These are phyloP conservation scores for Arthrobotrys conoides DNA, from an alignment of 2,329 filamentous ascomycete species.

Conservation along the genomic window DNA sequence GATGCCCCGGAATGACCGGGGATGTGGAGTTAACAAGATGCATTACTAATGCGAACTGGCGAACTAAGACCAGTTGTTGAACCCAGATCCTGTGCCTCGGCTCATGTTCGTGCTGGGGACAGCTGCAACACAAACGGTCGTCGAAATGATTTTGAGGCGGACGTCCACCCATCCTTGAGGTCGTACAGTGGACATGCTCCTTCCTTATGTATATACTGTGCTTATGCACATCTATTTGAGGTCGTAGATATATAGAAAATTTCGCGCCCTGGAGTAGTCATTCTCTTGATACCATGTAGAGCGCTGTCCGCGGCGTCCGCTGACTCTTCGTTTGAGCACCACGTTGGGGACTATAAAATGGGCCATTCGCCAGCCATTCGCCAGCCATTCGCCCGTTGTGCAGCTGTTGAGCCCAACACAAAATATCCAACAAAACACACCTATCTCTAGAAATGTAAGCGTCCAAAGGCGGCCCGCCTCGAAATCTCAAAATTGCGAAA, in stretches of 20 bases:
- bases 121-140: slow-evolving; percentile 33
- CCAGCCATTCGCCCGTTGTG: neutral
- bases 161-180: neutral
- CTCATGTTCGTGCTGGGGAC: slow-evolving; percentile 19
- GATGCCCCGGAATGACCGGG: slow-evolving; percentile 14
- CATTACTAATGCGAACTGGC: slow-evolving; percentile 41
- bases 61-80: slow-evolving; percentile 30
- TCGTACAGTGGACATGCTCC: neutral
- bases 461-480: neutral
- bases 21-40: slow-evolving; percentile 31
- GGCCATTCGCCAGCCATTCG: neutral
- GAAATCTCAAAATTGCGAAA: slow-evolving; percentile 27
- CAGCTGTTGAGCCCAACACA: slow-evolving; percentile 44
- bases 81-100: slow-evolving; percentile 39
- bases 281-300: neutral
- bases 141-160: slow-evolving; percentile 1
- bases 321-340: neutral
- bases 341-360: slow-evolving; percentile 37
- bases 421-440: slow-evolving; percentile 46
- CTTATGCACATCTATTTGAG: neutral
- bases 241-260: neutral
- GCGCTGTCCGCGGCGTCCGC: slow-evolving; percentile 41
- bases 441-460: neutral
- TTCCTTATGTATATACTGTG: neutral
- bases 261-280: neutral